Evolutionary conservation across 768 basidiomycete species (phyloP).

Genomic region (Arthromyces matolae): DNA sequence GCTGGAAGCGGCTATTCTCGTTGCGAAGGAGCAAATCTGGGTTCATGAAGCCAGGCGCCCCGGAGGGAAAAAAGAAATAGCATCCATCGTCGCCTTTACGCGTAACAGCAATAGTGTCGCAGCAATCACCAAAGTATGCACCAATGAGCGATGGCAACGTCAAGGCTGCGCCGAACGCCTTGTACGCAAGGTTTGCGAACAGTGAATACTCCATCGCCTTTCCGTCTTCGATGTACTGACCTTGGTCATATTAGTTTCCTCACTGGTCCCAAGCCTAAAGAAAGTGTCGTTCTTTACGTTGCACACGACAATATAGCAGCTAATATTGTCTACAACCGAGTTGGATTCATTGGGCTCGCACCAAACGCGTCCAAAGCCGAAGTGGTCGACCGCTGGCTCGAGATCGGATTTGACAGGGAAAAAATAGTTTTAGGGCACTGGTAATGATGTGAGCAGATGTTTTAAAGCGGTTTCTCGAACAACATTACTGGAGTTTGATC

Average conservation of each 20-base stretch:
- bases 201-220: conserved; percentile 32
- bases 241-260: conserved; percentile 26
- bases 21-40: conserved; percentile 51
- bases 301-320: conserved; percentile 53
- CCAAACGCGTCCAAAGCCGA: conserved; percentile 28
- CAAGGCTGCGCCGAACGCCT: conserved; percentile 60
- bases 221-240: conserved; percentile 1
- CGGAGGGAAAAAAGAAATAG: conserved; percentile 34
- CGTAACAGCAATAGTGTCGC: conserved; percentile 54
- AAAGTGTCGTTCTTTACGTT: conserved; percentile 62
- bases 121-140: conserved; percentile 72
- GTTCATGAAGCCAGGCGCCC: conserved; percentile 45
- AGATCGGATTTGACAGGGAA: conserved; percentile 55
- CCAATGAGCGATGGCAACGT: conserved; percentile 47
- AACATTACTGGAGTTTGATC: no score
- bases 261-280: conserved; percentile 27
- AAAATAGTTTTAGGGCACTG: conserved; percentile 60
- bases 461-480: no score
- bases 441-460: conserved; percentile 31
- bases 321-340: conserved; percentile 52
- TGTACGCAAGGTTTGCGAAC: conserved; percentile 50
- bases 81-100: conserved; percentile 67
- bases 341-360: conserved; percentile 62
- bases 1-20: conserved; percentile 48
- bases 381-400: conserved; percentile 51